A percentile compares a stretch with the other conserved stretches of the same genome.
These are phyloP conservation scores for Leptographium galeiforme DNA, from an alignment of 2,329 filamentous ascomycete species.

Conservation along the genomic window DNA sequence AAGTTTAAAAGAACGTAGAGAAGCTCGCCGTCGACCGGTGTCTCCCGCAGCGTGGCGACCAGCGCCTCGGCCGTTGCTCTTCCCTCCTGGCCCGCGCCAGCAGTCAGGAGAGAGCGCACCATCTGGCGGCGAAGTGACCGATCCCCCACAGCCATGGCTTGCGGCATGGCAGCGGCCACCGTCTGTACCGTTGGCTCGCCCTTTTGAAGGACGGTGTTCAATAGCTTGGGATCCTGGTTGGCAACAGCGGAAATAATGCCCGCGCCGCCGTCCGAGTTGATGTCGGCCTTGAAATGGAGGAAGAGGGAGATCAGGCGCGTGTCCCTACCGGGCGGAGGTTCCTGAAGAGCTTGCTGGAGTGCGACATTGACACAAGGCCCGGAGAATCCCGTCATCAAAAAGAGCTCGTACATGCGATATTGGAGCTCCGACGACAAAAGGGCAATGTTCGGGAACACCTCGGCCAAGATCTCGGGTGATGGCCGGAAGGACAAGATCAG, in stretches of 20 bases:
- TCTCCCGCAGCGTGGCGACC: slow-evolving; percentile 26
- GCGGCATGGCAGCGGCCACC: slow-evolving; percentile 28
- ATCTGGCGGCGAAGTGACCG: slow-evolving; percentile 30
- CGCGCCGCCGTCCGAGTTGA: slow-evolving; percentile 39
- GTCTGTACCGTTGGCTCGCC: slow-evolving; percentile 33
- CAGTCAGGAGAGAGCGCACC: slow-evolving; percentile 30
- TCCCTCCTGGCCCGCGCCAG: slow-evolving; percentile 23
- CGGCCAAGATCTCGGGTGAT: slow-evolving; percentile 30
- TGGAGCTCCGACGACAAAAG: slow-evolving; percentile 28
- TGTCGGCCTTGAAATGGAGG: slow-evolving; percentile 36
- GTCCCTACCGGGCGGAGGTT: slow-evolving; percentile 32
- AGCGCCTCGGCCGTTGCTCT: slow-evolving; percentile 30
- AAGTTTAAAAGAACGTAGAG: slow-evolving; percentile 34
- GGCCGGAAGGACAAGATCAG: slow-evolving; percentile 34
- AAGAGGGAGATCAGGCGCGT: slow-evolving; percentile 38
- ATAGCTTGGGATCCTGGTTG: slow-evolving; percentile 31
- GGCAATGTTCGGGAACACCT: slow-evolving; percentile 34
- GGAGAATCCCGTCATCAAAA: slow-evolving; percentile 34
- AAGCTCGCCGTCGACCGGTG: slow-evolving; percentile 35
- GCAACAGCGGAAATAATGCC: slow-evolving; percentile 33
- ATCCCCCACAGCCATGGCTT: slow-evolving; percentile 32
- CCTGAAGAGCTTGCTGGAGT: slow-evolving; percentile 37
- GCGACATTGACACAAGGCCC: slow-evolving; percentile 33
- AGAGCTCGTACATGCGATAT: slow-evolving; percentile 34
- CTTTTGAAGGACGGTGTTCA: slow-evolving; percentile 30